These are phyloP conservation scores for Oryza longistaminata DNA, from an alignment of 176 grass and related monocot species.

Conservation along the genomic window DNA sequence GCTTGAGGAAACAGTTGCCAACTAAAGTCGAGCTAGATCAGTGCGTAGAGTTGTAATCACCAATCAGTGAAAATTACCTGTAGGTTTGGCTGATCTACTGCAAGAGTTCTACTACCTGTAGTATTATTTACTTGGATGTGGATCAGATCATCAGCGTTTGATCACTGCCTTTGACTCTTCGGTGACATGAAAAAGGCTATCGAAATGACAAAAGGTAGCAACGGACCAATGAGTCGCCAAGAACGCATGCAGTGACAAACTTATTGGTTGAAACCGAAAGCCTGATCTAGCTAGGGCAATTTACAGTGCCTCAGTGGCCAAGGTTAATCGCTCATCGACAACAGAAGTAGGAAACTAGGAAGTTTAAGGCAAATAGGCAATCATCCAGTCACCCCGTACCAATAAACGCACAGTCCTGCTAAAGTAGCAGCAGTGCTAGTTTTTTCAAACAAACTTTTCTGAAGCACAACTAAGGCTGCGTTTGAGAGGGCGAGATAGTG, in stretches of 20 bases:
- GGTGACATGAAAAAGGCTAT: not conserved
- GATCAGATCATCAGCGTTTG: not conserved
- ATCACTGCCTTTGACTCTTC: not conserved
- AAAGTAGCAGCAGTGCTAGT: not conserved
- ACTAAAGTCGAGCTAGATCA: not conserved
- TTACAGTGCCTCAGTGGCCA: not conserved
- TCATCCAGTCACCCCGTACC: not conserved
- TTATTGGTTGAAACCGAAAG: not conserved
- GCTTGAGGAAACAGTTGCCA: not conserved
- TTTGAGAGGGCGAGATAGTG: too few species aligned
- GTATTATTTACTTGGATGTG: too few species aligned
- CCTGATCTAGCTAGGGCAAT: not conserved
- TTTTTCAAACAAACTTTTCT: not conserved
- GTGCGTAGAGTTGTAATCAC: too few species aligned
- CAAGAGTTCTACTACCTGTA: too few species aligned
- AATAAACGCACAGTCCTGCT: not conserved
- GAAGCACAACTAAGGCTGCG: not conserved
- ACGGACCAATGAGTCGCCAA: not conserved
- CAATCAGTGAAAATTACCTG: too few species aligned
- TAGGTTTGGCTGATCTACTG: too few species aligned
- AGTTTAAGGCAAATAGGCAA: not conserved
- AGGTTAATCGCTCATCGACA: not conserved
- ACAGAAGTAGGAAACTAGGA: not conserved
- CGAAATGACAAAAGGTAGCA: constrained; percentile 33
- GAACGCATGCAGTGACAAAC: not conserved